Percentiles rank a stretch among this genome's conserved stretches.
phyloP scores from a whole-genome alignment of 805 yeast species.

The Ogataea paraovalis region DNA sequence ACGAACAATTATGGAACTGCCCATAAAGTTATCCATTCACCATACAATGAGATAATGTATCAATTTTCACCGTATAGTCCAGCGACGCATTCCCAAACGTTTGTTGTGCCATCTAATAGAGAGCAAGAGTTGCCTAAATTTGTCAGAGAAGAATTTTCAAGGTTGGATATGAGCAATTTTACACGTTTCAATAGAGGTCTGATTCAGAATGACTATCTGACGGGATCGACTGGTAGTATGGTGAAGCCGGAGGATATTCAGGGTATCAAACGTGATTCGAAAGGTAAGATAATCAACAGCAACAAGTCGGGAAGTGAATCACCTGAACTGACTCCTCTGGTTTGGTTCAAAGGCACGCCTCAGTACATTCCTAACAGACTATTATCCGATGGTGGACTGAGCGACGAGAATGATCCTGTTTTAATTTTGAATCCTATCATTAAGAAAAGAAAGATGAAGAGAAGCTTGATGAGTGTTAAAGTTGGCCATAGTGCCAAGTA shows the following conservation, averaged over 20 bases:
- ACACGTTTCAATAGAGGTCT: constrained; percentile 21
- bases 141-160: constrained; percentile 30
- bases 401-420: constrained; percentile 9
- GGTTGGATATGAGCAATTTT: constrained; percentile 32
- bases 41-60: constrained; percentile 27
- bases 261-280: not conserved
- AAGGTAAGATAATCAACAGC: not conserved
- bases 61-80: constrained; percentile 30
- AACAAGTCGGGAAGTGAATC: not conserved
- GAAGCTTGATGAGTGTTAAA: constrained; percentile 32
- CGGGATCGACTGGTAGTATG: constrained; percentile 14
- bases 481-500: constrained; percentile 74
- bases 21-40: constrained; percentile 31
- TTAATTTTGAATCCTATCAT: constrained; percentile 15
- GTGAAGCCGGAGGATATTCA: constrained; percentile 18
- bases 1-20: constrained; percentile 13
- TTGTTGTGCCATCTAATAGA: constrained; percentile 33
- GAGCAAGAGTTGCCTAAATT: constrained; percentile 32
- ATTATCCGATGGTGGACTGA: not conserved
- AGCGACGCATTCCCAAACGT: constrained; percentile 31
- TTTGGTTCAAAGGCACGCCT: constrained; percentile 74
- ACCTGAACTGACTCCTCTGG: constrained; percentile 31
- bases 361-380: constrained; percentile 40
- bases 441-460: constrained; percentile 14
- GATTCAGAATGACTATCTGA: constrained; percentile 20